Evolutionary conservation across 768 basidiomycete genomes (phyloP), one percentile per base, ranked within the genome.

Genomic region (Guyanaporus albipodus): DNA sequence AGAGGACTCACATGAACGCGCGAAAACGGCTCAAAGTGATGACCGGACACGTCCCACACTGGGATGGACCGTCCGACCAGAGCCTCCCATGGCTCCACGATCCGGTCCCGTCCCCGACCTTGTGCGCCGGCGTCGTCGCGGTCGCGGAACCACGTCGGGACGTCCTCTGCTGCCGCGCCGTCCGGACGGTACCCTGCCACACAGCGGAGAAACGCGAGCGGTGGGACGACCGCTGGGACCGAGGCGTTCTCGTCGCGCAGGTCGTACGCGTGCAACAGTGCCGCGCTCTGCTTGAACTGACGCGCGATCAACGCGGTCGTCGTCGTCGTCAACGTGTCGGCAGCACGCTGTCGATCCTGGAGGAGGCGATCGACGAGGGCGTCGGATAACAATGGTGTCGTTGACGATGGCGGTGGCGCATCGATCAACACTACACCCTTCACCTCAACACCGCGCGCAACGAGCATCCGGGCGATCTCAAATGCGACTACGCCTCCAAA

Each of bases 401-500:
- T 72, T n/a, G 71, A 64, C 8, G 70, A 58, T 0, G 87, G 85
- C 46, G 72, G 68, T 0, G 87, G 84, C 0, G 83, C 72, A 58
- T 88, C 87, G 53, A 89, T 80, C 49, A 87, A 67, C 8, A 87
- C 52, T 35, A 88, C 67, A 0, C 84, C 87, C 41, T 67, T 66
- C 18, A 84, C 78, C 2, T 52, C 40, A 8, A 74, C 53, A 3
- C 75, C 78, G 5, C 57, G 67, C 2, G 40, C 14, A 11, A 11
- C 6, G 15, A 87, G 73, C 22, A 76, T 75, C 1, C 71, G 73
- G 15, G 80, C 77, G 3, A 78, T 66, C 55, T 87, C 86, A 54
- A 79, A 87, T 0, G 86, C 83, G 0, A 79, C 77, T 4, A 86
- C 79, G 2, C 85, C 86, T 11, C 86, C 86, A 52, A 89, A 85